These are phyloP conservation scores for Lecanicillium sp. DNA, from an alignment of 2,329 filamentous ascomycete genomes.

Conservation along the genomic window DNA sequence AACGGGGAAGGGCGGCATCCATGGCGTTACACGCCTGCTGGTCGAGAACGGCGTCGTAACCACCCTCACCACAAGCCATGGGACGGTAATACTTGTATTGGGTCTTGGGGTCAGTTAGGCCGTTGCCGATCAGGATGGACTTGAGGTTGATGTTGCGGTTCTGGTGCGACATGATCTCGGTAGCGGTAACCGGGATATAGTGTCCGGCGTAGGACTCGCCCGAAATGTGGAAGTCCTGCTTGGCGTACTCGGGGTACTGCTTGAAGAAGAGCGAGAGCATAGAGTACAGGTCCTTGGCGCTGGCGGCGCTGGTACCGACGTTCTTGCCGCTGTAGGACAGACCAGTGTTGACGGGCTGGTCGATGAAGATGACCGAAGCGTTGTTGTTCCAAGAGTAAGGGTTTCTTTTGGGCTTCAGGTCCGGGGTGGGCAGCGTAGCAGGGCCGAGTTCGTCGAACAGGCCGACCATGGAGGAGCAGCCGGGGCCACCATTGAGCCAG, in stretches of 20 bases:
- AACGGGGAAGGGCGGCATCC: constrained; percentile 87
- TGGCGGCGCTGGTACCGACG: constrained; percentile 89
- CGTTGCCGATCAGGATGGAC: constrained; percentile 92
- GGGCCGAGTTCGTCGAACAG: constrained; percentile 97
- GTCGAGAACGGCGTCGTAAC: constrained; percentile 79
- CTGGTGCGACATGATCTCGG: constrained; percentile 89
- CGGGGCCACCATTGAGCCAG: constrained; percentile 93
- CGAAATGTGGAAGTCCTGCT: constrained; percentile 96
- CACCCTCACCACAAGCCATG: constrained; percentile 96
- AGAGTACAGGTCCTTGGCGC: constrained; percentile 96
- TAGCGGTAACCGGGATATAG: constrained; percentile 88
- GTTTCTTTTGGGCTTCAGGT: constrained; percentile 74
- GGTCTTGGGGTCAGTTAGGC: constrained; percentile 85
- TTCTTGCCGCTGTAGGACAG: constrained; percentile 91
- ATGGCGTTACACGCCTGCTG: constrained; percentile 74
- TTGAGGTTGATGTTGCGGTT: constrained; percentile 97
- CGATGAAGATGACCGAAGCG: constrained; percentile 97
- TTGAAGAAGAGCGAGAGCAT: constrained; percentile 97
- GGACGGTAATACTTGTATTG: constrained; percentile 96
- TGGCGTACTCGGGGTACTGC: constrained; percentile 92
- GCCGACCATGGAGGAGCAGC: constrained; percentile 93
- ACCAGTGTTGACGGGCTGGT: constrained; percentile 97
- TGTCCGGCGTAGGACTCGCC: constrained; percentile 94
- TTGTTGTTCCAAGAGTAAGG: constrained; percentile 94
- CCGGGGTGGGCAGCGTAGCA: constrained; percentile 77